Evolutionary conservation across 768 basidiomycete genomes (phyloP).

Genomic region (Kwoniella newhampshirensis): DNA sequence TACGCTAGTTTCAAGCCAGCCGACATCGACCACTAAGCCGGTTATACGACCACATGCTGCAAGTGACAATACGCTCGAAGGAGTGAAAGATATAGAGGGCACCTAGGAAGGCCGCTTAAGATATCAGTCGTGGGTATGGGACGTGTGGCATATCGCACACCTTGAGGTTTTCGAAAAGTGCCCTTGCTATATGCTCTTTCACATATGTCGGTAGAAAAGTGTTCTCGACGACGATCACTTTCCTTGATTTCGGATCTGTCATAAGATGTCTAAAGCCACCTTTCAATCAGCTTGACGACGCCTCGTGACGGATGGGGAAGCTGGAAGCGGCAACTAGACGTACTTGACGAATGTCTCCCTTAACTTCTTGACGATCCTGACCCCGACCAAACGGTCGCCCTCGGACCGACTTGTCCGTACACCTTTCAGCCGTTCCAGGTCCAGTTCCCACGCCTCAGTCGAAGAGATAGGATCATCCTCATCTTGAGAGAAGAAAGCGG

Average conservation of each 20-base stretch:
- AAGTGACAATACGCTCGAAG: slow-evolving; percentile 79
- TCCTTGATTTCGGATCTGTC: slow-evolving; percentile 91
- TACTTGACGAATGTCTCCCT: slow-evolving; percentile 83
- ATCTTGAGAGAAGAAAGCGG: slow-evolving; percentile 65
- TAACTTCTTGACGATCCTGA: slow-evolving; percentile 67
- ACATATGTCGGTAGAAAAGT: slow-evolving; percentile 79
- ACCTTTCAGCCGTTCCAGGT: slow-evolving; percentile 33
- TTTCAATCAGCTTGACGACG: slow-evolving; percentile 9
- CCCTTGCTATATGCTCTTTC: slow-evolving; percentile 81
- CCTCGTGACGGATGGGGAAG: not conserved
- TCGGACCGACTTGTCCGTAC: slow-evolving; percentile 57
- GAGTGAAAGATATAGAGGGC: slow-evolving; percentile 89
- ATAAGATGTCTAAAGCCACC: slow-evolving; percentile 67
- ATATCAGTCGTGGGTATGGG: not conserved
- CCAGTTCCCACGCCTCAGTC: slow-evolving; percentile 44
- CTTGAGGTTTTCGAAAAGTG: slow-evolving; percentile 86
- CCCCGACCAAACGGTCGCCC: slow-evolving; percentile 70
- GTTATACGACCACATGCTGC: slow-evolving; percentile 85
- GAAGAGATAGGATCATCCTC: slow-evolving; percentile 8
- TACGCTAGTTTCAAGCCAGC: slow-evolving; percentile 83
- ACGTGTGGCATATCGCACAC: slow-evolving; percentile 53
- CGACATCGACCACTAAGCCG: slow-evolving; percentile 89
- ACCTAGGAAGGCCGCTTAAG: slow-evolving; percentile 68
- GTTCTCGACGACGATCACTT: slow-evolving; percentile 89
- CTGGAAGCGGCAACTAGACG: slow-evolving; percentile 20